Evolutionary conservation across 768 basidiomycete genomes (phyloP).

Genomic region (Obba rivulosa): DNA sequence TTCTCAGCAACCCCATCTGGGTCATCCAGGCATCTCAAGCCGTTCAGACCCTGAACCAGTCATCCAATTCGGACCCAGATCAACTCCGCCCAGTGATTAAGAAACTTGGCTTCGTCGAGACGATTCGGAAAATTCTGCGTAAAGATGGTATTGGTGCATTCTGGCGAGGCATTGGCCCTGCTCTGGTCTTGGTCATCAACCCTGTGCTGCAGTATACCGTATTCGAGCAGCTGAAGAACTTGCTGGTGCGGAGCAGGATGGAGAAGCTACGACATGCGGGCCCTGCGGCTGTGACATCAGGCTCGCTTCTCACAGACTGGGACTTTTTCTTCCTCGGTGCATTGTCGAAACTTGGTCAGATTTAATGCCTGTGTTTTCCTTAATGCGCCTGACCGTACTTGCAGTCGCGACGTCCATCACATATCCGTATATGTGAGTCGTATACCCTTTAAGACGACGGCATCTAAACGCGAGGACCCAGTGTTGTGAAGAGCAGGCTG

Average conservation of each 20-base stretch:
- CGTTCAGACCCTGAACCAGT: slow-evolving; percentile 46
- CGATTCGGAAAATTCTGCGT: slow-evolving; percentile 60
- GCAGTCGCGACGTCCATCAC: slow-evolving; percentile 47
- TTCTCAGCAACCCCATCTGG: slow-evolving; percentile 95
- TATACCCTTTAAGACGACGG: neutral
- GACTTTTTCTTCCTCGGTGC: slow-evolving; percentile 97
- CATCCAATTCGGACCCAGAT: slow-evolving; percentile 18
- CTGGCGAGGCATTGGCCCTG: slow-evolving; percentile 91
- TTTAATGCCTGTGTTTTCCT: neutral
- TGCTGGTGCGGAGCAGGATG: slow-evolving; percentile 60
- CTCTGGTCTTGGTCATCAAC: slow-evolving; percentile 90
- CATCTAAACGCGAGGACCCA: slow-evolving; percentile 9
- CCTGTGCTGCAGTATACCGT: slow-evolving; percentile 93
- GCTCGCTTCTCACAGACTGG: slow-evolving; percentile 64
- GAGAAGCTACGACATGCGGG: slow-evolving; percentile 45
- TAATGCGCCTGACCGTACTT: neutral
- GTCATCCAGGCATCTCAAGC: slow-evolving; percentile 91
- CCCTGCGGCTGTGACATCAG: slow-evolving; percentile 32
- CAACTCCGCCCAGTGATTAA: slow-evolving; percentile 25
- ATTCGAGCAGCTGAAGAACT: slow-evolving; percentile 93
- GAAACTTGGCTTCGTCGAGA: slow-evolving; percentile 61
- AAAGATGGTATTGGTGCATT: slow-evolving; percentile 79
- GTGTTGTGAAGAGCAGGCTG: slow-evolving; percentile 72
- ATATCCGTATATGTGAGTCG: slow-evolving; percentile 71
- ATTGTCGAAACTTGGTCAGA: slow-evolving; percentile 77